These are phyloP conservation scores for Isoetes engelmannii DNA, from an alignment of 83 land plant genomes.

Conservation along the genomic window DNA sequence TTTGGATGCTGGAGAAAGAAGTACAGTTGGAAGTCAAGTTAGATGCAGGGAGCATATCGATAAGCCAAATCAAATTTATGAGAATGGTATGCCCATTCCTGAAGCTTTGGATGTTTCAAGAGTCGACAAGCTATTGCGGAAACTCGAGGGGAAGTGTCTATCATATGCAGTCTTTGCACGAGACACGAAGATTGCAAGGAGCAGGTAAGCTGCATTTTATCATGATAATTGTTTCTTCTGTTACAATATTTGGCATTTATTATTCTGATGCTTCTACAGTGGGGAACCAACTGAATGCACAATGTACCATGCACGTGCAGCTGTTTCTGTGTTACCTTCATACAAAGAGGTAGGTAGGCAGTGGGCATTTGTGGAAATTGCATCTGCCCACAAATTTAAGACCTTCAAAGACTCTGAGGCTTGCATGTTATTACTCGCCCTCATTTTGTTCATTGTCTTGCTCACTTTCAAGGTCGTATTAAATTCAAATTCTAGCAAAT, in stretches of 20 bases:
- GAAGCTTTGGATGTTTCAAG: constrained; percentile 22
- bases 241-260: constrained; percentile 2
- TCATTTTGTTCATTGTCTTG: no score
- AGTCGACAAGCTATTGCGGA: constrained; percentile 42
- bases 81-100: neutral
- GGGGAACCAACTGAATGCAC: constrained; percentile 76
- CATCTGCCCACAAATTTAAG: no score
- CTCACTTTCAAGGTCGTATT: no score
- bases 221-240: neutral
- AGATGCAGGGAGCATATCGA: neutral
- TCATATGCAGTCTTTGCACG: constrained; percentile 76
- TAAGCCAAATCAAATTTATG: neutral
- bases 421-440: no score
- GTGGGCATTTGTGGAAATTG: no score
- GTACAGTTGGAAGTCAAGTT: neutral
- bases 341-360: constrained; percentile 16
- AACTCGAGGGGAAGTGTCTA: constrained; percentile 56
- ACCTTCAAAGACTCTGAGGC: no score
- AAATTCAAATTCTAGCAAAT: no score
- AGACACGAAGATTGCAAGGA: constrained; percentile 71
- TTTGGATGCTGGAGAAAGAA: no score
- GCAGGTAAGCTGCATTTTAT: constrained; percentile 35
- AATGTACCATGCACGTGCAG: constrained; percentile 68
- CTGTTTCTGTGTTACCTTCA: constrained; percentile 45
- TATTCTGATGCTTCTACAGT: constrained; percentile 26